Evolutionary conservation across 306 rosid genomes (phyloP).

Genomic region (Elaeagnus macrophylla): DNA sequence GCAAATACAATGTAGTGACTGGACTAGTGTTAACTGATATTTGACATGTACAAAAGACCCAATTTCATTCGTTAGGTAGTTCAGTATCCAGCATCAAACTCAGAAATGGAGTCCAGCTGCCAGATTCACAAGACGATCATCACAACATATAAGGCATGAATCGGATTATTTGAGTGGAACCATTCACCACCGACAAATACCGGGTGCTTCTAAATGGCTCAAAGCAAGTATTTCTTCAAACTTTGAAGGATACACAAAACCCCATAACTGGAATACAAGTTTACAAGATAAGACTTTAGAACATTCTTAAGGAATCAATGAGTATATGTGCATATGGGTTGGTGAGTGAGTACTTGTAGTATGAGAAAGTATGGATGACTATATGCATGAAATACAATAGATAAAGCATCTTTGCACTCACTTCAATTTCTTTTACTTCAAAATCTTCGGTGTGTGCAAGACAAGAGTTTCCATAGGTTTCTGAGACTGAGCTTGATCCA

Average conservation of each 20-base stretch:
- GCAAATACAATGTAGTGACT: too few species aligned
- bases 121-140: not conserved
- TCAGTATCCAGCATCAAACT: too few species aligned
- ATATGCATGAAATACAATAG: too few species aligned
- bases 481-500: slow-evolving; percentile 83
- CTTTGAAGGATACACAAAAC: slow-evolving; percentile 69
- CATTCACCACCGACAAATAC: slow-evolving; percentile 72
- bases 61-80: too few species aligned
- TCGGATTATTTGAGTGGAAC: not conserved
- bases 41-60: too few species aligned
- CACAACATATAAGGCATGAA: not conserved
- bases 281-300: not conserved
- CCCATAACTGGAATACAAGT: slow-evolving; percentile 67
- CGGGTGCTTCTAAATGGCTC: slow-evolving; percentile 65
- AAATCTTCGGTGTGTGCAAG: slow-evolving; percentile 81
- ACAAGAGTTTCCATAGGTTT: slow-evolving; percentile 87
- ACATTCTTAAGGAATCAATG: not conserved
- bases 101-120: slow-evolving; percentile 13
- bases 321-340: not conserved
- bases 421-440: slow-evolving; percentile 90
- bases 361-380: too few species aligned
- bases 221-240: slow-evolving; percentile 69
- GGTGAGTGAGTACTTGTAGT: too few species aligned
- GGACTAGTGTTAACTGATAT: too few species aligned
- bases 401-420: slow-evolving; percentile 14